Base-by-base conservation (phyloP, 495 filamentous ascomycete species). In the Daldinia loculata region DNA sequence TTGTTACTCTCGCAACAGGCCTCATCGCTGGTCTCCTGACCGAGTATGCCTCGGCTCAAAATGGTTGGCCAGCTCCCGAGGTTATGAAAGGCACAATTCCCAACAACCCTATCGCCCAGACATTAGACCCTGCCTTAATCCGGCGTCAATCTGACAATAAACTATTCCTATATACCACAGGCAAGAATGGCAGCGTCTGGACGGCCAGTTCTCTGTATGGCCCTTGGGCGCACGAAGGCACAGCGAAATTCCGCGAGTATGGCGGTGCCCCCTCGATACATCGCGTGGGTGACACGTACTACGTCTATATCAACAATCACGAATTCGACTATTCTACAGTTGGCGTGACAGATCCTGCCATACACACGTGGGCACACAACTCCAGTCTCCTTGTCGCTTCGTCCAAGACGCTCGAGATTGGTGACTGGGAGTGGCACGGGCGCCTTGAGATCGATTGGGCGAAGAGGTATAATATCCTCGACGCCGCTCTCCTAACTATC, bases 221-320 rank as follows among this genome's bases (percentile, higher is more conserved):
- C 1, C 88, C 90, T 2, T 93, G 90, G 91, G 85, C 74, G 0
- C 81, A 83, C 59, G 67, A 78, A 15, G 89, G 90, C 11, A 72
- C 79, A 14, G 87, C 83, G 0, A 72, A 91, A 29, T 82, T 86
- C 1, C 70, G 66, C 29, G 86, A 86, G 6, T 85, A 85, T 24
- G 67, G 67, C 15, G 77, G 89, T 87, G 90, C 90, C 3, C 90
- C 90, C 0, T 88, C 90, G 71, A 84, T 91, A 22, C 74, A 82
- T 61, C 78, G 84, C 30, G 75, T 89, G 1, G 82, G 81, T 38
- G 76, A 79, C 15, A 80, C 77, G 0, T 93, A 92, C 81, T 89
- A 89, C 74, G 82, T 91, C 74, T 92, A 90, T 84, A 93, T 92
- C 77, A 81, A 87, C 1, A 84, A 91, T 43, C 67, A 69, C 60